Evolutionary conservation across 1,284 basidiomycete species (phyloP), one percentile per base, ranked within the genome.

Genomic region (Ceratobasidium sp.): DNA sequence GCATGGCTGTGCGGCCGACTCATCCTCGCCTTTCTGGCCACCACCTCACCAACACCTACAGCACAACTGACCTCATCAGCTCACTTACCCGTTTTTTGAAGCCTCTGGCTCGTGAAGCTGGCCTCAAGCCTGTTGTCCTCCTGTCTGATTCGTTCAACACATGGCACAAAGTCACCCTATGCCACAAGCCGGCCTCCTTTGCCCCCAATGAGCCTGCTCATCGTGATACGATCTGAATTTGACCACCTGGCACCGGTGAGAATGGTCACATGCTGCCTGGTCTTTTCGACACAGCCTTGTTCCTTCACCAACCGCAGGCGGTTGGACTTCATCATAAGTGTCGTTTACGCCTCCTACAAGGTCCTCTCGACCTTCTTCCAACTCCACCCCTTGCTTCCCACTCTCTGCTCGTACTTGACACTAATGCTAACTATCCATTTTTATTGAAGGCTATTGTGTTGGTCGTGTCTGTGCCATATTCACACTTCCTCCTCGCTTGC

Each of bases 1-100:
- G 23, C 28, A 30, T 64, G 44, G 62, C 62, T 64, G 16, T 44
- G 33, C 48, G 23, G 44, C 62, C 62, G n/a, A 49, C 62, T 8
- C 8, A n/a, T 46, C 36, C 28, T 18, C 18, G 21, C 11, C 42
- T 64, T 2, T 8, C 62, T 18, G 62, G 46, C 8, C 28, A 48
- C 28, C 23, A 23, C 23, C 30, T 64, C 14, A 25, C 23, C 30
- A 4, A 25, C 28, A 7, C 9, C 25, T 64, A 64, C 28, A 42
- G 60, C 23, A 42, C 60, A 5, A 30, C 60, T 14, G 60, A 48
- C 12, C 25, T 62, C 2, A 48, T 62, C 42, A 40, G 42, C 18
- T 16, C 21, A 16, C 60, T 62, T 8, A 23, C 14, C 14, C 60
- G 60, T 12, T 62, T 62, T n/a, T n/a, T 62, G 1, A 44, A 38